Conservation (phyloP, 495 filamentous ascomycete species). For the Neurospora sp. region DNA sequence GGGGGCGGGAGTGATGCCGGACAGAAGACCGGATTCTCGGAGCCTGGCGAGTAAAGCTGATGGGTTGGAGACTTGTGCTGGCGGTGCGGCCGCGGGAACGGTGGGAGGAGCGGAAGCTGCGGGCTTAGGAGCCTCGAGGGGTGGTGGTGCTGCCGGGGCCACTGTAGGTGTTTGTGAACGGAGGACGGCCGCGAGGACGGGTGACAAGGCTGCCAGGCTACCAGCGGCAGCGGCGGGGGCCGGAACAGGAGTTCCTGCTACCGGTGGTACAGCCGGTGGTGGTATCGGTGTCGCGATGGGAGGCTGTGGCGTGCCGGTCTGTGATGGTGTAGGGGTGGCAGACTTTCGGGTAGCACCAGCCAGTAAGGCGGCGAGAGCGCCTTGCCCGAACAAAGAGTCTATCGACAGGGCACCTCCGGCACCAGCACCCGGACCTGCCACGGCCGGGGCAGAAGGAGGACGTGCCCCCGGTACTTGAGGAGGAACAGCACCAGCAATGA, state of each 20-base stretch:
- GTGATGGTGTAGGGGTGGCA: conserved; percentile 32
- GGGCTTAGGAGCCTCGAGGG: conserved; percentile 1
- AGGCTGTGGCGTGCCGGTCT: conserved; percentile 27
- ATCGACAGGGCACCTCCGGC: conserved; percentile 26
- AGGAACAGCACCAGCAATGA: conserved; percentile 4
- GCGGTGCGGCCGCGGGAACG: neutral
- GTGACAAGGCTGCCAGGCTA: neutral
- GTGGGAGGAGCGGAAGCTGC: conserved; percentile 5
- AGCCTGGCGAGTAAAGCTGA: conserved; percentile 38
- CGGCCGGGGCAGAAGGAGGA: conserved; percentile 15
- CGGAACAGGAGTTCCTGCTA: neutral
- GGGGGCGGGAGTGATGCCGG: conserved; percentile 26
- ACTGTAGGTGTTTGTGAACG: conserved; percentile 19
- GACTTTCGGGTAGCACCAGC: conserved; percentile 26
- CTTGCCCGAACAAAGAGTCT: conserved; percentile 42
- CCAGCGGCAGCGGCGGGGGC: conserved; percentile 9
- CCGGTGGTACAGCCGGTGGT: conserved; percentile 1
- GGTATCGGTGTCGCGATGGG: conserved; percentile 22
- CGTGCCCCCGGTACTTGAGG: conserved; percentile 17
- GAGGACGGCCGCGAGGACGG: conserved; percentile 5
- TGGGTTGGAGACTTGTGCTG: conserved; percentile 14
- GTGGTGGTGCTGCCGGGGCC: conserved; percentile 1
- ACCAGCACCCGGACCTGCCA: conserved; percentile 13
- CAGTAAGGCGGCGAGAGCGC: conserved; percentile 40
- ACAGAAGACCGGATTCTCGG: conserved; percentile 38